Percentiles rank a stretch among this genome's conserved stretches.
These are phyloP conservation scores for Alternaria viburni DNA, from an alignment of 2,329 filamentous ascomycete species.

Conservation along the genomic window DNA sequence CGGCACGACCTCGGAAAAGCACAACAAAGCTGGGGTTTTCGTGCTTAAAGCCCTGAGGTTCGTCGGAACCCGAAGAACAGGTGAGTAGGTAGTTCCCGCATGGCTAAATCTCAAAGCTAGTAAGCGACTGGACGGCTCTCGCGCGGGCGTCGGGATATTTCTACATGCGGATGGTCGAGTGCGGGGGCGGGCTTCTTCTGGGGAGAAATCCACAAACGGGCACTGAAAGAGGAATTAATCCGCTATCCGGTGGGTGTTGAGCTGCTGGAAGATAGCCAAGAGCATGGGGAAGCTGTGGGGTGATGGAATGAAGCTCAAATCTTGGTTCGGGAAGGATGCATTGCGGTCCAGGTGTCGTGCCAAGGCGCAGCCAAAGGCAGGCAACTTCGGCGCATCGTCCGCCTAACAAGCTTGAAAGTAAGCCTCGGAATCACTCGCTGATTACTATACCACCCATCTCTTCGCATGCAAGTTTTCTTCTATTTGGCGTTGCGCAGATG, in stretches of 20 bases:
- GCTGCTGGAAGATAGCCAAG: not conserved
- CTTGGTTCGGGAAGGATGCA: not conserved
- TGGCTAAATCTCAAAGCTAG: constrained; percentile 17
- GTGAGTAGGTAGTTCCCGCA: constrained; percentile 32
- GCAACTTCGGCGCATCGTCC: not conserved
- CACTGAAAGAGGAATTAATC: constrained; percentile 8
- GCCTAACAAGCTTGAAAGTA: not conserved
- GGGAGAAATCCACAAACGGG: constrained; percentile 22
- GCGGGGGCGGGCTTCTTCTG: constrained; percentile 27
- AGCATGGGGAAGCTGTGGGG: not conserved
- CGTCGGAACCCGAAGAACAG: constrained; percentile 14
- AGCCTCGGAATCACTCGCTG: not conserved
- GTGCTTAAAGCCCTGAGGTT: constrained; percentile 8
- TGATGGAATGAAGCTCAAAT: not conserved
- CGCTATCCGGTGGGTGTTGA: constrained; percentile 7
- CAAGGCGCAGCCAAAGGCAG: not conserved
- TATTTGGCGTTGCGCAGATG: not conserved
- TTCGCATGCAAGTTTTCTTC: not conserved
- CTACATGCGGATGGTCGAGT: constrained; percentile 22
- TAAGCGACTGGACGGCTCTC: constrained; percentile 15
- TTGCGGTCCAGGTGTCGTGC: not conserved
- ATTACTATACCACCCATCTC: not conserved
- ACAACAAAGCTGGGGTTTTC: constrained; percentile 3
- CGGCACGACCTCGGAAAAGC: constrained; percentile 5
- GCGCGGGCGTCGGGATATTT: constrained; percentile 36